Evolutionary conservation across 306 rosid genomes (phyloP), one percentile per base, ranked within the genome.

Genomic region (Vachellia collinsii): DNA sequence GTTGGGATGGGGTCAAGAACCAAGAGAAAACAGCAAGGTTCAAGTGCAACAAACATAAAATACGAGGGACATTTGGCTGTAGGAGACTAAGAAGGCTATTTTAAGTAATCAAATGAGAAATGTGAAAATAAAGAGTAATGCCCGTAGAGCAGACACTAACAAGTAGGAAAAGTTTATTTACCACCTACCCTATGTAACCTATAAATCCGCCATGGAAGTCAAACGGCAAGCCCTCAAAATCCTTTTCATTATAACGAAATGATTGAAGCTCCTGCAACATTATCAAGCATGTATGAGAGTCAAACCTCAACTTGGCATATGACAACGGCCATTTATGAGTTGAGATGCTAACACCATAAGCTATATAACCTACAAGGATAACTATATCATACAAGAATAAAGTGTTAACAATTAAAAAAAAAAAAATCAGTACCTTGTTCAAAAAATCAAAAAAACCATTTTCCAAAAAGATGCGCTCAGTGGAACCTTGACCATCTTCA

Each of bases 171-270:
- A 20, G 34, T 68, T 11, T 5, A 70, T 79, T 41, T 47, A 77
- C 75, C 80, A 85, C 98, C 72, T 90, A 96, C 98, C 99, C 99
- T 1, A 96, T 81, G 85, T 93, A 96, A 87, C 99, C 99, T 81
- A 96, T 83, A 87, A 87, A 96, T 88, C 99, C 99, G 59, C 99
- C 94, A 69, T 90, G 89, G 79, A 96, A 96, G 85, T 96, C 98
- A 77, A 96, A 96, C 9, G 99, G 99, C 67, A 96, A 84, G 46
- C 89, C 94, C 83, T 91, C 92, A 69, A 82, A 92, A 80, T 96
- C 98, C 68, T 83, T 72, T 83, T 91, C 87, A 54, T 88, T 90
- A 43, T 90, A 90, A 71, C 47, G 81, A 78, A 92, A 88, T 59
- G 92, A 89, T 77, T 74, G 86, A 81, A 95, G 97, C 87, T 93